Percentiles rank a stretch among this genome's conserved stretches.
Evolutionary conservation across 2,329 filamentous ascomycete genomes (phyloP).

Genomic region (Alternaria ventricosa): DNA sequence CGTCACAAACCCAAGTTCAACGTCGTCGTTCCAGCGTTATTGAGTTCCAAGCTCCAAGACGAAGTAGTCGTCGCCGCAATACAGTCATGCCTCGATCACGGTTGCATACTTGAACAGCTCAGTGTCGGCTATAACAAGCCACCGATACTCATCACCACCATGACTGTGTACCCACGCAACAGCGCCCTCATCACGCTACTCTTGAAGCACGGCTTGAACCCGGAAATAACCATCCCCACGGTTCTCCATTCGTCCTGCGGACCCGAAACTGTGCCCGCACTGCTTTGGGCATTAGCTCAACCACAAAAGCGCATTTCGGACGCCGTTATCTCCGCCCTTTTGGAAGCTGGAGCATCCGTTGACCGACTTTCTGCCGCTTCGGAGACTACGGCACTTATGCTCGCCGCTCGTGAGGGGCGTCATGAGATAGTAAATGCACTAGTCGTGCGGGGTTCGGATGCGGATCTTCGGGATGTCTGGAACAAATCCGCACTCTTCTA

Average conservation of each 20-base stretch:
- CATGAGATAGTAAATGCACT: constrained; percentile 65
- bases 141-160: constrained; percentile 32
- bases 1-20: constrained; percentile 57
- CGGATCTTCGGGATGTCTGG: constrained; percentile 63
- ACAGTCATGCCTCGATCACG: constrained; percentile 63
- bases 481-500: constrained; percentile 67
- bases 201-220: constrained; percentile 35
- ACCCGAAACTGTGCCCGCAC: constrained; percentile 62
- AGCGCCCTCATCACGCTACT: constrained; percentile 27
- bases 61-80: constrained; percentile 53
- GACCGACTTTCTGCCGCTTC: constrained; percentile 62
- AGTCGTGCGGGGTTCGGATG: constrained; percentile 65
- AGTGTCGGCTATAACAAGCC: constrained; percentile 19
- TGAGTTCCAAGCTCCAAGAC: constrained; percentile 60
- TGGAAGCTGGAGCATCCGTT: constrained; percentile 64
- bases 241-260: constrained; percentile 58
- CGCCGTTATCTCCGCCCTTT: constrained; percentile 62
- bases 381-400: constrained; percentile 64
- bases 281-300: constrained; percentile 68
- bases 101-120: constrained; percentile 31
- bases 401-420: constrained; percentile 63
- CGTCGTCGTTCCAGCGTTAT: constrained; percentile 64
- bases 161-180: constrained; percentile 36
- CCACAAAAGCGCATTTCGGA: constrained; percentile 69
- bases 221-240: constrained; percentile 52